Percentiles rank a stretch among this genome's conserved stretches.
phyloP scores from a whole-genome alignment of 2,329 filamentous ascomycete genomes.

The Apiospora aurea region DNA sequence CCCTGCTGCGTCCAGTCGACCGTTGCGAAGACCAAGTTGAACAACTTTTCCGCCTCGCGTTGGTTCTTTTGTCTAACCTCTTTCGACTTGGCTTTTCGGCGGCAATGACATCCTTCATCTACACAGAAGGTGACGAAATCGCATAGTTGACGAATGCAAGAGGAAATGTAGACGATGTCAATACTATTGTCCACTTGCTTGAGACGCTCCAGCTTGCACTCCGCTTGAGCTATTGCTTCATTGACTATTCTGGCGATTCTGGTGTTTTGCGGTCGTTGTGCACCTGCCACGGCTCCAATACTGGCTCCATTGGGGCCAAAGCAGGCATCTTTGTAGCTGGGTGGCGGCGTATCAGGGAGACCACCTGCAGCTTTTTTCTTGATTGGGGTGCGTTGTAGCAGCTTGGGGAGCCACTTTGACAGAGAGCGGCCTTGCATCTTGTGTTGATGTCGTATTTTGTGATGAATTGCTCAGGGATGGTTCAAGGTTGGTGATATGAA shows the following conservation, averaged over 20 bases:
- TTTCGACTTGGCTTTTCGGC: background rate
- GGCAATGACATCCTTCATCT: background rate
- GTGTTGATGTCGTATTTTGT: background rate
- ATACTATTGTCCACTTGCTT: background rate
- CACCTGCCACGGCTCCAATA: background rate
- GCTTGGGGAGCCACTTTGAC: background rate
- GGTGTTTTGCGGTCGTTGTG: background rate
- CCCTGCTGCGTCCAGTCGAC: background rate
- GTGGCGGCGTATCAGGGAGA: background rate
- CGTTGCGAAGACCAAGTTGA: background rate
- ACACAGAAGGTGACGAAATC: background rate
- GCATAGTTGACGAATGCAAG: conserved; percentile 4
- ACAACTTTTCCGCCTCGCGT: background rate
- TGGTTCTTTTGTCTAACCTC: background rate
- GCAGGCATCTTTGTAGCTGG: conserved; percentile 5
- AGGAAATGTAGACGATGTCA: background rate
- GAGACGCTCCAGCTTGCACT: background rate
- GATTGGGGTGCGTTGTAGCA: background rate
- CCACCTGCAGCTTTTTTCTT: background rate
- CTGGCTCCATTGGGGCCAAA: background rate
- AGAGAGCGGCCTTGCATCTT: background rate
- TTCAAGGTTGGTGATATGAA: too few relatives aligned
- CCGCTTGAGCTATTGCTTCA: background rate
- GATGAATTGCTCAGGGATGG: too few relatives aligned
- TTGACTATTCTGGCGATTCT: background rate